Conservation (phyloP, 768 basidiomycete species). For the Leccinum boreale region DNA sequence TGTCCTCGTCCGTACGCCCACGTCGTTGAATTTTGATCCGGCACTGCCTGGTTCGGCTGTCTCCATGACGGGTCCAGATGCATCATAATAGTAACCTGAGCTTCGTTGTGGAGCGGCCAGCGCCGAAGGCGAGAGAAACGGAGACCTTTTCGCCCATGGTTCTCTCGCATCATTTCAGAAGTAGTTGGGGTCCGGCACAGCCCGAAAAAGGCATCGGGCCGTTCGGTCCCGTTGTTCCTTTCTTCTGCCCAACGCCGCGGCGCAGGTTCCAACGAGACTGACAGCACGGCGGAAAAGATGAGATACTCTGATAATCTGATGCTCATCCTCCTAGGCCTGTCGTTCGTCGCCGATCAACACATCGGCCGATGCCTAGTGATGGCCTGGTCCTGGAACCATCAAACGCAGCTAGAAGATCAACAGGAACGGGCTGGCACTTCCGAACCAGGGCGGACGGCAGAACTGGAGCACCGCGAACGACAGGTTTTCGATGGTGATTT, state of each 20-base stretch:
- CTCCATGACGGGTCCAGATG: not conserved
- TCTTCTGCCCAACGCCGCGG: not conserved
- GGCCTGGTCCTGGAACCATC: not conserved
- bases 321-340: not conserved
- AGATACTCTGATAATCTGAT: not conserved
- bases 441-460: not conserved
- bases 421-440: not conserved
- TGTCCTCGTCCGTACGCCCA: not conserved
- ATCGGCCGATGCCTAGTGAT: not conserved
- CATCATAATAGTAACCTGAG: not conserved
- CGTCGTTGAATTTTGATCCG: not conserved
- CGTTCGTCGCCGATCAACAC: not conserved
- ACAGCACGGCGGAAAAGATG: not conserved
- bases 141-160: not conserved
- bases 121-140: not conserved
- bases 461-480: not conserved
- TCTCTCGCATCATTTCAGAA: not conserved
- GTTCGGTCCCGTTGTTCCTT: not conserved
- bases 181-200: not conserved
- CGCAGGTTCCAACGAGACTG: not conserved
- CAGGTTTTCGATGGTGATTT: not conserved
- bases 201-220: not conserved
- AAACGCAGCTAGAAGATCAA: not conserved
- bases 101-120: not conserved
- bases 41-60: not conserved